A percentile compares a stretch with the other conserved stretches of the same genome.
Conservation (phyloP, 805 yeast genomes). For the Ogataea methylovora region DNA sequence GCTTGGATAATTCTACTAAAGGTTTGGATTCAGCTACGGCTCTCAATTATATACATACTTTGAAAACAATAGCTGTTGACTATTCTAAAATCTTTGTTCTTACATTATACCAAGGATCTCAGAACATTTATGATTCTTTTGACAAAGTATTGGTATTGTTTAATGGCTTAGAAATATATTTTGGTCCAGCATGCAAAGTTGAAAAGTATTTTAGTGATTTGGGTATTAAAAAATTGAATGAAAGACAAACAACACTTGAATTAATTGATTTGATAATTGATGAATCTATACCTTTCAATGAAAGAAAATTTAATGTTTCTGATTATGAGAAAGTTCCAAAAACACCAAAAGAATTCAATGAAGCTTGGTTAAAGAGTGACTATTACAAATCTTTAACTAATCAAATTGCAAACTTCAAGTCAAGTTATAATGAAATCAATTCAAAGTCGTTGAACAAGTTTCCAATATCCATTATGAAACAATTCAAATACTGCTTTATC, state of each 20-base stretch:
- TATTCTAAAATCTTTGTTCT: slow-evolving; percentile 8
- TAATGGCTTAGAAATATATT: slow-evolving; percentile 55
- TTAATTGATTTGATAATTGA: slow-evolving; percentile 18
- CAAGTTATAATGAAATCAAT: slow-evolving; percentile 22
- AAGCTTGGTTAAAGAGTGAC: slow-evolving; percentile 47
- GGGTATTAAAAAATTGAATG: slow-evolving; percentile 38
- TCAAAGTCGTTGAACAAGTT: slow-evolving; percentile 30
- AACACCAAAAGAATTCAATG: slow-evolving; percentile 55
- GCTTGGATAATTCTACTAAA: slow-evolving; percentile 82
- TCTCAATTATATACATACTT: slow-evolving; percentile 59
- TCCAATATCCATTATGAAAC: slow-evolving; percentile 40
- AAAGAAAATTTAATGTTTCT: slow-evolving; percentile 15
- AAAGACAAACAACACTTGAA: slow-evolving; percentile 15
- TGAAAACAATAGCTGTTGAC: slow-evolving; percentile 32
- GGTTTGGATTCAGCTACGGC: slow-evolving; percentile 86
- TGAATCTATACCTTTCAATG: slow-evolving; percentile 6
- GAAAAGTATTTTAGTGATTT: slow-evolving; percentile 50
- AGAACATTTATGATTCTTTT: slow-evolving; percentile 55
- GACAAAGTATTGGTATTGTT: slow-evolving; percentile 57
- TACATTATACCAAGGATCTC: slow-evolving; percentile 45
- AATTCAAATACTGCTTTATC: slow-evolving; percentile 37
- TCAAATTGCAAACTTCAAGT: slow-evolving; percentile 23
- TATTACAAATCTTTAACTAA: slow-evolving; percentile 31
- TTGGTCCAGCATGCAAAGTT: slow-evolving; percentile 51
- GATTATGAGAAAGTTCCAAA: slow-evolving; percentile 29